Evolutionary conservation across 2,329 filamentous ascomycete species (phyloP).

Genomic region (Immersiporthe knoxdaviesiana): DNA sequence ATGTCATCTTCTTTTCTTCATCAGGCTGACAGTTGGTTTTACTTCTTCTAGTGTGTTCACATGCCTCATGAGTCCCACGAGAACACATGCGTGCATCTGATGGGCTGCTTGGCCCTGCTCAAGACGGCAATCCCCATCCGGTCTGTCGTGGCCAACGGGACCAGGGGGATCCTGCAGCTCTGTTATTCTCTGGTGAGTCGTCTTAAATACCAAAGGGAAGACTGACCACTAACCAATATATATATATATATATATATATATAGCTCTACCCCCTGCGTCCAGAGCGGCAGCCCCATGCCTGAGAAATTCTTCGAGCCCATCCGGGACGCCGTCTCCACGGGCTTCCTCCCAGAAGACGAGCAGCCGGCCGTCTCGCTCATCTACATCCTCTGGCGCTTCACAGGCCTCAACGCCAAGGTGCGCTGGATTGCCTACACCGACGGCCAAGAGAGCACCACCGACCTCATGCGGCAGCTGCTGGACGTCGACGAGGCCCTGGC

Average conservation of each 20-base stretch:
- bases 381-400: conserved; percentile 44
- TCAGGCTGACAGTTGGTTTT: neutral
- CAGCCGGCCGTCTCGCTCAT: conserved; percentile 47
- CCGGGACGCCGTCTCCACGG: conserved; percentile 20
- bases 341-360: conserved; percentile 41
- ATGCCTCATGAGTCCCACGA: conserved; percentile 47
- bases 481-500: conserved; percentile 46
- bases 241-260: no score
- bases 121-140: conserved; percentile 48
- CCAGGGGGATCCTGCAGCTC: conserved; percentile 58
- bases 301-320: conserved; percentile 48
- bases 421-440: conserved; percentile 43
- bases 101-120: conserved; percentile 63
- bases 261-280: conserved; percentile 52
- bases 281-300: conserved; percentile 45
- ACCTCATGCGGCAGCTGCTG: conserved; percentile 45
- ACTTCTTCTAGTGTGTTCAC: conserved; percentile 5
- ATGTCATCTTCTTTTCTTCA: no score
- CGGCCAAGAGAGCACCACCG: conserved; percentile 39
- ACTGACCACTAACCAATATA: no score
- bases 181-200: conserved; percentile 57
- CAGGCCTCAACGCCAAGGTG: conserved; percentile 44
- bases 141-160: conserved; percentile 46
- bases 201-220: no score
- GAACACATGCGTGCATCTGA: conserved; percentile 60